Evolutionary conservation across 2,329 filamentous ascomycete genomes (phyloP), one percentile per base, ranked within the genome.

Genomic region (Lasiodiplodia theobromae): DNA sequence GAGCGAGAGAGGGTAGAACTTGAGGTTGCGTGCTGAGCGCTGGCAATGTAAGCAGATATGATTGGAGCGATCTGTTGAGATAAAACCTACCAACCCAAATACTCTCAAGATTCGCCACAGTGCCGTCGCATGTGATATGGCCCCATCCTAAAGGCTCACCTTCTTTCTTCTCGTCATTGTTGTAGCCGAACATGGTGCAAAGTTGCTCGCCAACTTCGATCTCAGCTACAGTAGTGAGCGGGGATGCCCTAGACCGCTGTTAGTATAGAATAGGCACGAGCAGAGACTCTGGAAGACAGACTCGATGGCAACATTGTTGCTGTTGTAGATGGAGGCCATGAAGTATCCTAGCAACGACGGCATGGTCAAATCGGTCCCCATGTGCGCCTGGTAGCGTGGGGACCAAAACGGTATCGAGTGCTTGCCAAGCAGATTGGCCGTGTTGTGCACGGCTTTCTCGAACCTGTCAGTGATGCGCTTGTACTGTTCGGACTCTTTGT

Each of bases 311-410:
- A 85, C 80, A 44, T 85, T 85, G 74, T 85, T 86, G 0, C 83
- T 82, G 57, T 85, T 85, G 69, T 84, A 85, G 25, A 85, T 47
- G 82, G 85, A 85, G 0, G 82, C 83, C 77, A 82, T 83, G 28
- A 84, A 81, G 71, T 85, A 84, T 0, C 83, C 83, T 2, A 84
- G 74, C 2, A 84, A 67, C 0, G 79, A 76, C 0, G 82, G 74
- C 80, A 84, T 83, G 62, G 74, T 79, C 72, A 83, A 60, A 68
- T 84, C 74, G 11, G 76, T 79, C 37, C 54, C 79, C 83, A 85
- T 85, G 68, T 85, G 83, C 4, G 76, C 83, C 54, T 82, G 76
- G 72, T 85, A 85, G 0, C 82, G 77, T 1, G 83, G 80, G 0
- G 78, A 82, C 81, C 82, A 85, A 71, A 82, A 84, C 0, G 83